Conservation (phyloP, 345 rosid genomes). For the thale cress (Arabidopsis thaliana) region TAIR10.1 NC_003070.9:20989501-20990000, state of each 20-base stretch:
- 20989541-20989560: conserved; percentile 53
- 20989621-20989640: conserved; percentile 52
- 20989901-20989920: conserved; percentile 57
- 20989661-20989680: conserved; percentile 56
- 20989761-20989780: conserved; percentile 58
- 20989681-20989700: conserved; percentile 58
- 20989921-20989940: conserved; percentile 70
- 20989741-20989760: conserved; percentile 74
- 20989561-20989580: conserved; percentile 46
- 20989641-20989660: conserved; percentile 60
- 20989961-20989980: conserved; percentile 30
- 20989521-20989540: conserved; percentile 50
- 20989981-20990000: background rate
- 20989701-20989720: conserved; percentile 56
- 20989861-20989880: background rate
- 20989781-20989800: background rate
- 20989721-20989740: conserved; percentile 48
- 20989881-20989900: conserved; percentile 55
- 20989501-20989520: conserved; percentile 50
- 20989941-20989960: conserved; percentile 62
- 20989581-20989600: conserved; percentile 32
- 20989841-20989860: background rate
- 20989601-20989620: conserved; percentile 39
- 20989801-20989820: background rate
- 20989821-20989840: conserved; percentile 2